phyloP scores from a whole-genome alignment of 306 rosid species.

The Oemleria cerasiformis region DNA sequence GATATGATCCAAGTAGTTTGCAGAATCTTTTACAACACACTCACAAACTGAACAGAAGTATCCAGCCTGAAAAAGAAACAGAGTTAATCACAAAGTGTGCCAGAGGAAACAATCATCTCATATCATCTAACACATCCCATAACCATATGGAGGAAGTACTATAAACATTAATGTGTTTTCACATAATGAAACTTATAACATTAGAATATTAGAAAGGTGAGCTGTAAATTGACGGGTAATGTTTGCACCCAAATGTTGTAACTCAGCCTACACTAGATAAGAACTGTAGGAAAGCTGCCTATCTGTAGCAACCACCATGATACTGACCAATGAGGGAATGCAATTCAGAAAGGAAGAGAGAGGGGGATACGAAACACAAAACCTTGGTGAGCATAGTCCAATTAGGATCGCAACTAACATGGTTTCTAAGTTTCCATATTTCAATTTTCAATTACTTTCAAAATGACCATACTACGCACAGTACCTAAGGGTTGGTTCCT shows the following conservation, averaged over 20 bases:
- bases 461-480: too few relatives aligned
- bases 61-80: slow-evolving; percentile 69
- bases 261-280: not conserved
- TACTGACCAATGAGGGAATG: not conserved
- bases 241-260: not conserved
- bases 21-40: slow-evolving; percentile 98
- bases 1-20: slow-evolving; percentile 96
- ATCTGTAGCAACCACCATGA: not conserved
- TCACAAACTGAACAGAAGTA: slow-evolving; percentile 93
- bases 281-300: not conserved
- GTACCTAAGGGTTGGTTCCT: not conserved
- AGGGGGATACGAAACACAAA: not conserved
- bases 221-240: not conserved
- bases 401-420: not conserved
- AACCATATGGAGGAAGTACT: not conserved
- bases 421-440: not conserved
- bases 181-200: not conserved
- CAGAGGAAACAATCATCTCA: slow-evolving; percentile 7
- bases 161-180: not conserved
- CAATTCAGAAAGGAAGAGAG: not conserved
- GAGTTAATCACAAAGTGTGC: slow-evolving; percentile 9
- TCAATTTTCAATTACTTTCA: not conserved
- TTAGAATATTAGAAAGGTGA: not conserved
- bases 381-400: not conserved
- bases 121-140: not conserved